These are phyloP conservation scores for Nicotiana obtusifolia DNA, from an alignment of 257 asterid genomes.

Conservation along the genomic window DNA sequence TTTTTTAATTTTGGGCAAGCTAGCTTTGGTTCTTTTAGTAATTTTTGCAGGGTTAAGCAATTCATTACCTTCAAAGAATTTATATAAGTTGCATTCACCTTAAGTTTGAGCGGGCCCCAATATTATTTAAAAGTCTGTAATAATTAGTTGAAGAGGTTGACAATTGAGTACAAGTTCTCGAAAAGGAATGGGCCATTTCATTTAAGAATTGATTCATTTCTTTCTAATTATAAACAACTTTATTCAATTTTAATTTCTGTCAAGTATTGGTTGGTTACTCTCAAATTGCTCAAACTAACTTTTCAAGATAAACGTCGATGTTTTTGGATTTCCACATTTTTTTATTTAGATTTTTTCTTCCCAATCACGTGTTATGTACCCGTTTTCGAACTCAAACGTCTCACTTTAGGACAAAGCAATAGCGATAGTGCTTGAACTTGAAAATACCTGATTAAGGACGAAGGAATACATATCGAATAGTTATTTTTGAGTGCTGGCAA, in stretches of 20 bases:
- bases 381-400: no score
- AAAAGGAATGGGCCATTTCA: not conserved
- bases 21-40: not conserved
- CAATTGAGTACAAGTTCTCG: not conserved
- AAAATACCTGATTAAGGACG: no score
- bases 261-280: not conserved
- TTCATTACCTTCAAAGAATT: not conserved
- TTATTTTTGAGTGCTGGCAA: not conserved
- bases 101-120: not conserved
- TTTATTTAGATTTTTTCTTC: not conserved
- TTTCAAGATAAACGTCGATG: not conserved
- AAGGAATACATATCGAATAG: not conserved
- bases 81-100: not conserved
- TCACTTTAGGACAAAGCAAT: no score
- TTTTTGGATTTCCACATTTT: not conserved
- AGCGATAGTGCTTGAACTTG: no score
- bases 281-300: not conserved
- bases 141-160: not conserved
- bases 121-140: not conserved
- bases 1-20: not conserved
- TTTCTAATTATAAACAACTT: not conserved
- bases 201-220: not conserved
- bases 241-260: not conserved
- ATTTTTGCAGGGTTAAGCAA: not conserved
- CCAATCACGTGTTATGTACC: no score